Evolutionary conservation across 352 stramenopile species (phyloP), one percentile per base, ranked within the genome.

Genomic region (Phytophthora citricola): DNA sequence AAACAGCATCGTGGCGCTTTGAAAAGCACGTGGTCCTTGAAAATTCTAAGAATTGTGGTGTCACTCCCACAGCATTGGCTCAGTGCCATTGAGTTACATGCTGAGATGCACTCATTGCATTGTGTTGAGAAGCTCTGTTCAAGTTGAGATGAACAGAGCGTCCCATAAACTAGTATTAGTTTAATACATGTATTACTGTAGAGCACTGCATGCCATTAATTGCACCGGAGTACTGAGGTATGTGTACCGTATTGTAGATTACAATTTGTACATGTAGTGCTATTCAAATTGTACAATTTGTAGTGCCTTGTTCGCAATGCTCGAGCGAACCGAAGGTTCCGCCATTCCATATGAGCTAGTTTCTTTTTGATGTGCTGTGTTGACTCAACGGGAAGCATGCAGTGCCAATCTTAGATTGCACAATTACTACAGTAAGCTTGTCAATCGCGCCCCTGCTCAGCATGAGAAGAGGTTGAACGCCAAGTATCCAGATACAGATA

Each of bases 301-400:
- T 20, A 20, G 17, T 20, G 17, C 17, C 17, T 20, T 20, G 17
- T 20, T 20, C 0, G 17, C 17, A 48, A 49, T 45, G 52, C 53
- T 22, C 31, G n/a, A 59, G 20, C 15, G 15, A 34, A 15, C 7
- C 4, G 20, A 44, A 53, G 17, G 5, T 61, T 29, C 53, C 43
- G 43, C 31, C n/a, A 9, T 46, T 62, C 54, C 54, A 62, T 62
- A 52, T 62, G 54, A 43, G 54, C 29, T 45, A 32, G 17, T 22
- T 36, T 54, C 41, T 39, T 54, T 43, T 62, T 62, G 54, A 46
- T 53, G 54, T 44, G 54, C 27, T 44, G 10, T 40, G 38, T 24
- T 50, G 52, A 59, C 52, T 41, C 52, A 59, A 53, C 29, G 47
- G 11, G 29, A 52, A 24, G n/a, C n/a, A 50, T 17, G 2, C 45